These are phyloP conservation scores for Colletotrichum graminicola DNA, from an alignment of 2,329 filamentous ascomycete species.

Conservation along the genomic window DNA sequence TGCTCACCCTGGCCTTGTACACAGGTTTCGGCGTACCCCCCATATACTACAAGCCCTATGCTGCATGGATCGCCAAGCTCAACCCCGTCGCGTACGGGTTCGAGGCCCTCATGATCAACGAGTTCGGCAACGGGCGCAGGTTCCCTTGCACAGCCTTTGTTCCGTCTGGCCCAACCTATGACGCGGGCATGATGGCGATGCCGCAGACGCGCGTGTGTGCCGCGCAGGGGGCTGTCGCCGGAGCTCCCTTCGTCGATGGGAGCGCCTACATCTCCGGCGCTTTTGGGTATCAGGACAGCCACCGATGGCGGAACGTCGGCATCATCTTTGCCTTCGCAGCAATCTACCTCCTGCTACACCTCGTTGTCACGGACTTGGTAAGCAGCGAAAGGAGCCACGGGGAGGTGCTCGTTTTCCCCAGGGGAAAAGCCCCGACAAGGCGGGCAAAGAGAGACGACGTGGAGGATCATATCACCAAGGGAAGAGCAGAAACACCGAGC, in stretches of 20 bases:
- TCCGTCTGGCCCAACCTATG: constrained; percentile 42
- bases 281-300: constrained; percentile 24
- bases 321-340: constrained; percentile 29
- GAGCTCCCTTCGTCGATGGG: constrained; percentile 25
- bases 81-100: constrained; percentile 37
- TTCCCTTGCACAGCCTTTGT: constrained; percentile 32
- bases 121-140: constrained; percentile 29
- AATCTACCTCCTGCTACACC: constrained; percentile 24
- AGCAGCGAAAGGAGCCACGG: constrained; percentile 25
- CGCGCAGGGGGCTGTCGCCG: constrained; percentile 14
- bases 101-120: constrained; percentile 39
- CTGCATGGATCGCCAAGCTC: constrained; percentile 31
- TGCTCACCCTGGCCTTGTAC: constrained; percentile 30
- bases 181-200: not conserved
- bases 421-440: constrained; percentile 13
- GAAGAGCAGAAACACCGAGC: constrained; percentile 20
- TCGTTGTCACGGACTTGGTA: constrained; percentile 33
- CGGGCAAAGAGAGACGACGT: constrained; percentile 1
- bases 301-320: constrained; percentile 34
- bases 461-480: constrained; percentile 27
- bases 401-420: constrained; percentile 38
- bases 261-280: constrained; percentile 23
- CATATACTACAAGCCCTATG: constrained; percentile 28
- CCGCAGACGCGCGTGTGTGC: constrained; percentile 28
- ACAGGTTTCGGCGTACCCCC: constrained; percentile 37